Conservation (phyloP, 129 eudicot species). For the Logfia minima region DNA sequence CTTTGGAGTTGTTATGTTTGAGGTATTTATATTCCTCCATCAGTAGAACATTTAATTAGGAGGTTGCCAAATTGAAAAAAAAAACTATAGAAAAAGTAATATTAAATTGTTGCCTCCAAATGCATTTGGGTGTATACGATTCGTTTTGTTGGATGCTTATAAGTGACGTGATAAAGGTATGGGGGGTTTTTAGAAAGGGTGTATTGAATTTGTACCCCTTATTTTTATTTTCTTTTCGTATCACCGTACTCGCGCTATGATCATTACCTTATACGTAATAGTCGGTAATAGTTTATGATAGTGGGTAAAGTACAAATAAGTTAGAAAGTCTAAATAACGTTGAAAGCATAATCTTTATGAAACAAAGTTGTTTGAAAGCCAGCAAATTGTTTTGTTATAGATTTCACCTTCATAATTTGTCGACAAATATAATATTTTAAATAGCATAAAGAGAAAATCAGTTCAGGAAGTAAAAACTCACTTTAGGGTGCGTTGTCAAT, state of each 20-base stretch:
- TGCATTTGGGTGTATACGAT: conserved; percentile 24
- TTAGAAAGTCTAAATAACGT: no score
- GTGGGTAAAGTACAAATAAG: no score
- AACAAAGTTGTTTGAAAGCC: no score
- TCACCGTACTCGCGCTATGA: not conserved
- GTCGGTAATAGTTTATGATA: no score
- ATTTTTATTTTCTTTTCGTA: not conserved
- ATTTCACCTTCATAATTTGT: no score
- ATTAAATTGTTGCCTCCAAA: conserved; percentile 6
- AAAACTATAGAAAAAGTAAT: not conserved
- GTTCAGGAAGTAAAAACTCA: no score
- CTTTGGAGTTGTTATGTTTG: conserved; percentile 9
- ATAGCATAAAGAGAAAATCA: no score
- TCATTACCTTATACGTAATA: not conserved
- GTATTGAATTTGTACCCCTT: conserved; percentile 11
- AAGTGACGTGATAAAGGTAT: conserved; percentile 20
- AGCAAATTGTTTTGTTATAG: no score
- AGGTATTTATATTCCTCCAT: conserved; percentile 39
- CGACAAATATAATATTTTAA: no score
- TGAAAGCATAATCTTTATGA: no score
- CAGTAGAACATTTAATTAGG: not conserved
- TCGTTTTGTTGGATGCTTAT: conserved; percentile 29
- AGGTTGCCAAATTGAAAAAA: not conserved
- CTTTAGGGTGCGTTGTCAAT: no score
- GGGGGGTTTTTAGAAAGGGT: not conserved